A percentile compares a stretch with the other conserved stretches of the same genome.
Conservation (phyloP, 2,329 filamentous ascomycete genomes). For the Paecilomyces formosus region DNA sequence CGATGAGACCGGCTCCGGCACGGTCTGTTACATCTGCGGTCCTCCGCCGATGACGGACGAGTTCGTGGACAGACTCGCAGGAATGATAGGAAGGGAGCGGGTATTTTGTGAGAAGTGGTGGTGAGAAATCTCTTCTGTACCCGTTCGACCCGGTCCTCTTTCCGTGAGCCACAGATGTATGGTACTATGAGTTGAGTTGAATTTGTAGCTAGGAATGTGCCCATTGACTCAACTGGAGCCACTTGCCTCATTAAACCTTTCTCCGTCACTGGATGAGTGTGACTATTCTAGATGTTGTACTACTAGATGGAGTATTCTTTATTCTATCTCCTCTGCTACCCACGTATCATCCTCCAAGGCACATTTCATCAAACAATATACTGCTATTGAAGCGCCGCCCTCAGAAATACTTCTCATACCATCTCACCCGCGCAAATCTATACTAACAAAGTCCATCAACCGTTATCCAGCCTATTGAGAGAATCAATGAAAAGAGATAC, state of each 20-base stretch:
- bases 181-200: background rate
- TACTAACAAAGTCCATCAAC: no score
- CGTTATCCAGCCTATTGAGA: no score
- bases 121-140: slow-evolving; percentile 27
- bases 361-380: background rate
- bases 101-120: slow-evolving; percentile 60
- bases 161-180: background rate
- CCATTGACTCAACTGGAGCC: background rate
- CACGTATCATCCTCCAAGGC: background rate
- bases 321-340: background rate
- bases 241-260: background rate
- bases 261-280: background rate
- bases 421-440: no score
- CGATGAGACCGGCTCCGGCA: slow-evolving; percentile 22
- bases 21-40: slow-evolving; percentile 61
- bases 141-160: background rate
- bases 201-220: background rate
- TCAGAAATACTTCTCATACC: background rate
- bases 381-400: background rate
- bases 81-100: slow-evolving; percentile 33
- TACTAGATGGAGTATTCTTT: background rate
- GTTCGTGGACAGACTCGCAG: slow-evolving; percentile 41
- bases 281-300: background rate
- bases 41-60: slow-evolving; percentile 62
- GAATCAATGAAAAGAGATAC: no score